These are phyloP conservation scores for Yueomyces sp. DNA, from an alignment of 805 yeast genomes.

Conservation along the genomic window DNA sequence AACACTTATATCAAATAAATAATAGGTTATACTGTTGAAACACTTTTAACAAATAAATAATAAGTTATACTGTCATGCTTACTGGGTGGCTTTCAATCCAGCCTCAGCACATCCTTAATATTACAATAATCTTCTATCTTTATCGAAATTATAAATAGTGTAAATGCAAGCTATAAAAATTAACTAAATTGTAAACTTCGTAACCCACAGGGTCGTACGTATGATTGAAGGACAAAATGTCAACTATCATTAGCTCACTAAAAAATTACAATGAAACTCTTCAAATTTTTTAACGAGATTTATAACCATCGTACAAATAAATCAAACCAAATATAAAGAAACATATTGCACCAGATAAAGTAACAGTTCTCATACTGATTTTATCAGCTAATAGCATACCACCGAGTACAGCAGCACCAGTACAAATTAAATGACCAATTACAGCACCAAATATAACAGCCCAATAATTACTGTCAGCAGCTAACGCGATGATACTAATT, in stretches of 20 bases:
- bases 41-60: no score
- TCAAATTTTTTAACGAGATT: slow-evolving; percentile 2
- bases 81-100: no score
- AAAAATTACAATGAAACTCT: background rate
- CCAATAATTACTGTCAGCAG: slow-evolving; percentile 92
- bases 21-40: no score
- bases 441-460: slow-evolving; percentile 79
- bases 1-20: no score
- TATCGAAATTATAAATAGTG: no score
- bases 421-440: slow-evolving; percentile 79
- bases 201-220: background rate
- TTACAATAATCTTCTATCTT: no score
- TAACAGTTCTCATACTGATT: slow-evolving; percentile 83
- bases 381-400: slow-evolving; percentile 83
- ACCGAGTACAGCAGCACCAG: slow-evolving; percentile 83
- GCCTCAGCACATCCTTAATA: no score
- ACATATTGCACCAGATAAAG: slow-evolving; percentile 81
- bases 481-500: slow-evolving; percentile 96
- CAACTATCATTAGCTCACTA: background rate
- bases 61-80: no score
- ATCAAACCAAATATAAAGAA: slow-evolving; percentile 72
- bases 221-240: no score
- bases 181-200: no score
- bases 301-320: slow-evolving; percentile 59
- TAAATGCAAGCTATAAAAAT: no score